phyloP scores from a whole-genome alignment of 2,329 filamentous ascomycete species.

The Colletotrichum coccodes region DNA sequence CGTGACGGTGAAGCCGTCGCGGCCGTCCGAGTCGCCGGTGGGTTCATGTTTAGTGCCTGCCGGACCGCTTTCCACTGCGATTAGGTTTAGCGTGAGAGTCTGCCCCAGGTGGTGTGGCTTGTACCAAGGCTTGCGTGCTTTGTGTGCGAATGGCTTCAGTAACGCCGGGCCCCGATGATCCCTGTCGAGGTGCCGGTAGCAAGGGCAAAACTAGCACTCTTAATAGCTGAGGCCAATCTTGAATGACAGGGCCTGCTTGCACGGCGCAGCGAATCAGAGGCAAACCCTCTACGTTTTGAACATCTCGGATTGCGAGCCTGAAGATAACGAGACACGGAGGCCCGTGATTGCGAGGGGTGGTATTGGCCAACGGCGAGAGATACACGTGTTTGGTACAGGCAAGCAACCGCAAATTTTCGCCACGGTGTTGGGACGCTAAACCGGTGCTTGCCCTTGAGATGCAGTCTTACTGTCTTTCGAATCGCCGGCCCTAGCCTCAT shows the following conservation, averaged over 20 bases:
- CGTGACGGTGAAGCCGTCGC: slow-evolving; percentile 1
- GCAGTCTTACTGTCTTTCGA: neutral
- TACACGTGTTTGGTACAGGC: neutral
- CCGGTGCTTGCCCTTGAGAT: slow-evolving; percentile 9
- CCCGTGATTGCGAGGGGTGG: slow-evolving; percentile 7
- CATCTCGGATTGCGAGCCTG: slow-evolving; percentile 20
- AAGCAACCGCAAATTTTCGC: slow-evolving; percentile 1
- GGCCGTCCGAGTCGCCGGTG: neutral
- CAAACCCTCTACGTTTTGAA: neutral
- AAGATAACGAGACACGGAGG: slow-evolving; percentile 24
- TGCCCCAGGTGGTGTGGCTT: slow-evolving; percentile 28
- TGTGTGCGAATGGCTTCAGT: slow-evolving; percentile 23
- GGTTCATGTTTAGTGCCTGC: neutral
- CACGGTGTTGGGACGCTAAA: neutral
- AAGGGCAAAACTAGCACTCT: slow-evolving; percentile 8
- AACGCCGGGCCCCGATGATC: slow-evolving; percentile 1
- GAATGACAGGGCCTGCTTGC: slow-evolving; percentile 19
- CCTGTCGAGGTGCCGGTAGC: slow-evolving; percentile 14
- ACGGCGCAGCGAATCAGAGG: slow-evolving; percentile 14
- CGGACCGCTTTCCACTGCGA: neutral
- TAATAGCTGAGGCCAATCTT: neutral
- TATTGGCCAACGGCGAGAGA: neutral
- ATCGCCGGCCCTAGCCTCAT: neutral
- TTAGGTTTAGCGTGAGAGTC: neutral
- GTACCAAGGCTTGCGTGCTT: slow-evolving; percentile 26